Base-by-base conservation (phyloP, 2,329 filamentous ascomycete genomes). In the Amylocarpus encephaloides region DNA sequence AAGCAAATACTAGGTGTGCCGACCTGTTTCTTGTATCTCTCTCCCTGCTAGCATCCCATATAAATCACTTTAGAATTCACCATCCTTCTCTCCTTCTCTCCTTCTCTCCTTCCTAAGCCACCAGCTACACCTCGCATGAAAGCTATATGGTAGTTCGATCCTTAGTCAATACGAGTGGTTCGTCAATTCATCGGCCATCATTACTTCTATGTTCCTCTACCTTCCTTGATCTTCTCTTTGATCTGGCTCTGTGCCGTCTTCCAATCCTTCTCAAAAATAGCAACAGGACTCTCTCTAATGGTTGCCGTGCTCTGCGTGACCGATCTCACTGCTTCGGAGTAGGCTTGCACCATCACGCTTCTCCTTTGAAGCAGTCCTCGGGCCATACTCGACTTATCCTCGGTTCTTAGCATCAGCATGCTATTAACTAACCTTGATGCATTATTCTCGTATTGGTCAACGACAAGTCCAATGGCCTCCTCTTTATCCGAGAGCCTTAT, bases 381-480 rank as follows among this genome's bases (percentile, higher is more conserved):
- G 6, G 47, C 16, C 13, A 64, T 59, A 6, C 29, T 45, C 2
- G 36, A 42, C 46, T 50, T 60, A 38, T 60, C 48, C 10, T 49
- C 18, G 18, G 33, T 49, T 35, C 59, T 56, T 43, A 57, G 55
- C 18, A 52, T 10, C n/a, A 35, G 42, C 1, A 62, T 35, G 6
- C 48, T 50, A 7, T 60, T 43, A 1, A 65, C 46, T 12, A 65
- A 53, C 43, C 58, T 60, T 1, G 30, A 48, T 6, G 62, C 62
- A 22, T 63, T 64, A 18, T 60, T 54, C 26, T 57, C 39, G 46
- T 66, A 67, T 43, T 66, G 59, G 5, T 54, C 42, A 5, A 62
- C 56, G 12, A 66, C 44, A 12, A 63, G 51, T 5, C 45, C 56
- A 48, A 65, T 60, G 6, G 49, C 54, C 46, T 64, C 60, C 46